These are phyloP conservation scores for Microascus cirrosus DNA, from an alignment of 2,329 filamentous ascomycete species.

Conservation along the genomic window DNA sequence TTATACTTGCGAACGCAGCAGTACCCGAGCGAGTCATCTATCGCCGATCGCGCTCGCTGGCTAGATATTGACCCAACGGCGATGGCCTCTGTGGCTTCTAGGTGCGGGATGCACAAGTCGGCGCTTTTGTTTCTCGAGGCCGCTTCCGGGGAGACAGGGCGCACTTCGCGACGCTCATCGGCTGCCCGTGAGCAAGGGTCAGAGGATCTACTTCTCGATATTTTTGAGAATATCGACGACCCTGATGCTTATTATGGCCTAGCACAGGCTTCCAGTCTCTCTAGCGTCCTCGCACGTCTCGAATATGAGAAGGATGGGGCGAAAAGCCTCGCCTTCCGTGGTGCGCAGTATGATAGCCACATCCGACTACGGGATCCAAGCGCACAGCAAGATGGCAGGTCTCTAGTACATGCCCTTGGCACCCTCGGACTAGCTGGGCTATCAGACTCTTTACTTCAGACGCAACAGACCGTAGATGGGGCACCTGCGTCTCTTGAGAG, in stretches of 20 bases:
- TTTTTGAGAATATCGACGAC: slow-evolving; percentile 90
- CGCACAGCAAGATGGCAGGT: slow-evolving; percentile 49
- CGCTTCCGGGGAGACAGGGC: slow-evolving; percentile 33
- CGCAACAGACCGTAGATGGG: slow-evolving; percentile 48
- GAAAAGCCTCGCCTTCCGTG: slow-evolving; percentile 82
- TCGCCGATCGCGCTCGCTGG: slow-evolving; percentile 72
- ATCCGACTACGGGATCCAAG: slow-evolving; percentile 50
- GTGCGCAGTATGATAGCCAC: slow-evolving; percentile 81
- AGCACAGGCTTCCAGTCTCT: slow-evolving; percentile 63
- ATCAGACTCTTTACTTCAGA: slow-evolving; percentile 66
- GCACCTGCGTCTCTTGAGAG: slow-evolving; percentile 52
- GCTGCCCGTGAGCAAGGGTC: slow-evolving; percentile 39
- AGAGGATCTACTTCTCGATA: slow-evolving; percentile 60
- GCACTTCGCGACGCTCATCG: slow-evolving; percentile 57
- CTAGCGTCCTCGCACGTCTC: slow-evolving; percentile 67
- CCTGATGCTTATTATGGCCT: slow-evolving; percentile 94
- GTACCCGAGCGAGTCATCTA: slow-evolving; percentile 63
- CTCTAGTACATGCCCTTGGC: slow-evolving; percentile 66
- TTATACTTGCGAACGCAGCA: slow-evolving; percentile 81
- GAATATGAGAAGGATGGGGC: slow-evolving; percentile 83
- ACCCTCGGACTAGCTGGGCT: slow-evolving; percentile 76
- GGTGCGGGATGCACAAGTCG: slow-evolving; percentile 77
- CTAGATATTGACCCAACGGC: slow-evolving; percentile 68
- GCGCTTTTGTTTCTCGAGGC: slow-evolving; percentile 74
- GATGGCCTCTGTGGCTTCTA: slow-evolving; percentile 60